Percentiles rank a stretch among this genome's conserved stretches.
phyloP scores from a whole-genome alignment of 768 basidiomycete species.

The Mycena pura region DNA sequence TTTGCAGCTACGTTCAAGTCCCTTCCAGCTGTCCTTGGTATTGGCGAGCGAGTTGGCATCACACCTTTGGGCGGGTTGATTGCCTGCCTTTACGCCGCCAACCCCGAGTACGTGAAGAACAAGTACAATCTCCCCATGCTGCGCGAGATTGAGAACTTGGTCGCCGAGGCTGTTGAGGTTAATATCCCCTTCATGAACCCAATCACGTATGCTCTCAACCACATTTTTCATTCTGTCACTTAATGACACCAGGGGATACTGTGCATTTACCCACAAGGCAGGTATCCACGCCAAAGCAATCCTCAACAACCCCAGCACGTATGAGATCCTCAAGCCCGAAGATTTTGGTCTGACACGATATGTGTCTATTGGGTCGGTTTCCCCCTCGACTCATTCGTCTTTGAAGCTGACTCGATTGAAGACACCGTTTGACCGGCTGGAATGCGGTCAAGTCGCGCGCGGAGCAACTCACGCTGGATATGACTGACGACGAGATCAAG shows the following conservation, averaged over 20 bases:
- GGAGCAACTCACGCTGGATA: conserved; percentile 90
- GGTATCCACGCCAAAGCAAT: conserved; percentile 99
- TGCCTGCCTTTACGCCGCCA: conserved; percentile 94
- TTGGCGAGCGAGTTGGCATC: conserved; percentile 98
- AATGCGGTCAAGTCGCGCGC: conserved; percentile 99
- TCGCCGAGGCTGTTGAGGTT: conserved; percentile 98
- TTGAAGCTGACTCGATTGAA: conserved; percentile 33
- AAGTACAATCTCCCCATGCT: conserved; percentile 99
- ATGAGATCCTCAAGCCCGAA: conserved; percentile 98
- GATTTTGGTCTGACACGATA: conserved; percentile 98
- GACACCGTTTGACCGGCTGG: conserved; percentile 97
- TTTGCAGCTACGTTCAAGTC: conserved; percentile 9
- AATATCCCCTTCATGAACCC: conserved; percentile 98
- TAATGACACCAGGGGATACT: conserved; percentile 80
- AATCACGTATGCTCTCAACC: conserved; percentile 66
- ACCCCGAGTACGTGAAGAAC: conserved; percentile 98
- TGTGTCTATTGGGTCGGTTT: conserved; percentile 83
- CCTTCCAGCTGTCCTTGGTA: conserved; percentile 86
- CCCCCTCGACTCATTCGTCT: not conserved
- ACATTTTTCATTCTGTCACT: not conserved
- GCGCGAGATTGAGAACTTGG: conserved; percentile 97
- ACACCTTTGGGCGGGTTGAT: conserved; percentile 97
- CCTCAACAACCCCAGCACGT: conserved; percentile 98
- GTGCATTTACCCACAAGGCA: conserved; percentile 99
- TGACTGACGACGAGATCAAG: conserved; percentile 97